Evolutionary conservation across 73 alveolate species (phyloP), one percentile per base, ranked within the genome.

Genomic region (Paramecium sonneborni): DNA sequence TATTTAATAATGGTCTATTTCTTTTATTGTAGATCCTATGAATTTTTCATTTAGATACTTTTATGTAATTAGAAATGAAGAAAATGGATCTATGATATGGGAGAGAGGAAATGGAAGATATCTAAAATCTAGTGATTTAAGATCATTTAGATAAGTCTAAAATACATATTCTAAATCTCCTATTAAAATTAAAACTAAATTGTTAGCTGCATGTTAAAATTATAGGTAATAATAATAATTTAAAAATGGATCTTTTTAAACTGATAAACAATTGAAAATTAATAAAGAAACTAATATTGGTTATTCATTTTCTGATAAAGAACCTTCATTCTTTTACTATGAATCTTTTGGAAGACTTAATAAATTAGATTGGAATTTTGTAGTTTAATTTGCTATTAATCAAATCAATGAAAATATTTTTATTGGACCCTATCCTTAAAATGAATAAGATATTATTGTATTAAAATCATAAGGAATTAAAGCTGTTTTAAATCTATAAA

Each of bases 351-450:
- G 87, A 34, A 74, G 56, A 34, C 44, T 74, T 34, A 74, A 74
- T 74, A 74, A 85, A 38, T 57, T 92, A 55, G 96, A 93, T 93
- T 76, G 93, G 72, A 93, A 93, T 84, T 93, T 93, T 85, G 93
- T 93, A 0, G 85, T 92, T 1, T 74, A 93, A 43, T 93, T 93
- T 62, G 35, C 62, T 3, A 92, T 93, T 68, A 85, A 89, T 69
- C 72, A 68, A 69, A 94, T 94, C 21, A 87, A 85, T 85, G 93
- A 94, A 74, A 85, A 94, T 85, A 94, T 94, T 30, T 79, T 85
- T 74, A 85, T 94, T 15, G 97, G 97, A 10, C 95, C 97, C 10
- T 94, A 92, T 91, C 95, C 95, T 8, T 93, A 94, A 92, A 70
- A 87, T 20, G 92, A 92, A 37, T 57, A 72, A 15, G 97, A 94